phyloP scores from a whole-genome alignment of 805 yeast genomes.

The Scheffersomyces amazonensis region DNA sequence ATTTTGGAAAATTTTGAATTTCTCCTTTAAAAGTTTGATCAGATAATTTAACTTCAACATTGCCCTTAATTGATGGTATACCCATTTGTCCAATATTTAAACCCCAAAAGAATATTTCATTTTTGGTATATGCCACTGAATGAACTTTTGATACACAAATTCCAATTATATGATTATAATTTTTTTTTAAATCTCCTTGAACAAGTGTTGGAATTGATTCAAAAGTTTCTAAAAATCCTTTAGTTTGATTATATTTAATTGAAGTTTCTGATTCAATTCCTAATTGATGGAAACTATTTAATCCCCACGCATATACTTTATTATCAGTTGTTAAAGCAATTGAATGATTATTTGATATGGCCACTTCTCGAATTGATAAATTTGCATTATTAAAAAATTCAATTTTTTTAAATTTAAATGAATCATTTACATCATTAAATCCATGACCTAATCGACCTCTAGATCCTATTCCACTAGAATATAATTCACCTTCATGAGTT shows the following conservation, averaged over 20 bases:
- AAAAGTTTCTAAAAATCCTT: conserved; percentile 24
- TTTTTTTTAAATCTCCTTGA: conserved; percentile 41
- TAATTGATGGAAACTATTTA: conserved; percentile 62
- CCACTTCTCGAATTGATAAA: conserved; percentile 27
- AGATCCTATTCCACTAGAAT: conserved; percentile 63
- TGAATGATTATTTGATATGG: conserved; percentile 66
- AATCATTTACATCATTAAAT: conserved; percentile 30
- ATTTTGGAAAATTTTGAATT: conserved; percentile 36
- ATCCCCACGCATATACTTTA: conserved; percentile 77
- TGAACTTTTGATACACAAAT: conserved; percentile 67
- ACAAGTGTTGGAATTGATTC: conserved; percentile 40
- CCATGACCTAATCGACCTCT: conserved; percentile 70
- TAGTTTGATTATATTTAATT: conserved; percentile 12
- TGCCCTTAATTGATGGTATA: conserved; percentile 19
- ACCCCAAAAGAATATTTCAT: conserved; percentile 68
- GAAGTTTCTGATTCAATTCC: conserved; percentile 37
- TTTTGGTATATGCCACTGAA: conserved; percentile 54
- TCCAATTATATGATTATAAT: conserved; percentile 31
- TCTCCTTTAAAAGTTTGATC: conserved; percentile 35
- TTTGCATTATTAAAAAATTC: conserved; percentile 27
- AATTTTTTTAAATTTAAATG: conserved; percentile 44
- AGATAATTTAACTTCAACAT: conserved; percentile 22
- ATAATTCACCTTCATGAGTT: conserved; percentile 55
- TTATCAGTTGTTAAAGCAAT: conserved; percentile 52
- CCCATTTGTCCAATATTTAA: conserved; percentile 83